phyloP scores from a whole-genome alignment of 116 monocot species.

The Papilionanthe hybrid region DNA sequence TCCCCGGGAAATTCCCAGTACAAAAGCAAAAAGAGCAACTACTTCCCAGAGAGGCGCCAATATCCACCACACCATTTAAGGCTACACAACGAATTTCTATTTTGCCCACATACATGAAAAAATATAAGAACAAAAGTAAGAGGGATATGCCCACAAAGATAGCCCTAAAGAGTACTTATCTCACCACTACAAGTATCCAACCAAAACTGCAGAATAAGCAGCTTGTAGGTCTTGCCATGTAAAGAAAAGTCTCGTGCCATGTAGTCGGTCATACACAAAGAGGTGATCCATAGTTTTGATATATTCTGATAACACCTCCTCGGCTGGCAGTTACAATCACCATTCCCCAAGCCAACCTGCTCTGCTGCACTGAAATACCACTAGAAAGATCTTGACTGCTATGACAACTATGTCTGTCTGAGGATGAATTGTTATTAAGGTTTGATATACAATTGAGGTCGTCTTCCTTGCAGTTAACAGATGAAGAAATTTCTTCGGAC shows the following conservation, averaged over 20 bases:
- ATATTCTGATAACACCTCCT: not conserved
- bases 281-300: slow-evolving; percentile 54
- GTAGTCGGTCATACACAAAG: not conserved
- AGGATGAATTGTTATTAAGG: not conserved
- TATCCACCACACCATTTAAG: not conserved
- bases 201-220: not conserved
- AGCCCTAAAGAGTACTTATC: not conserved
- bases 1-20: not conserved
- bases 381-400: not conserved
- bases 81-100: not conserved
- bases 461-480: slow-evolving; percentile 13
- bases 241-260: not conserved
- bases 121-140: not conserved
- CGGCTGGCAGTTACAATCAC: not conserved
- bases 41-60: not conserved
- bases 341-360: slow-evolving; percentile 34
- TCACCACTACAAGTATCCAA: too few species aligned
- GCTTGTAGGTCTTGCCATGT: not conserved
- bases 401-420: not conserved
- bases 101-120: not conserved
- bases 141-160: not conserved
- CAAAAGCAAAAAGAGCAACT: not conserved
- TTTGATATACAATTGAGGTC: not conserved
- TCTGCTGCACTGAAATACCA: not conserved
- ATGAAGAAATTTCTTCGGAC: slow-evolving; percentile 4